Percentiles rank a stretch among this genome's conserved stretches.
Evolutionary conservation across 2,329 filamentous ascomycete genomes (phyloP).

Genomic region (Diaporthe velutina): DNA sequence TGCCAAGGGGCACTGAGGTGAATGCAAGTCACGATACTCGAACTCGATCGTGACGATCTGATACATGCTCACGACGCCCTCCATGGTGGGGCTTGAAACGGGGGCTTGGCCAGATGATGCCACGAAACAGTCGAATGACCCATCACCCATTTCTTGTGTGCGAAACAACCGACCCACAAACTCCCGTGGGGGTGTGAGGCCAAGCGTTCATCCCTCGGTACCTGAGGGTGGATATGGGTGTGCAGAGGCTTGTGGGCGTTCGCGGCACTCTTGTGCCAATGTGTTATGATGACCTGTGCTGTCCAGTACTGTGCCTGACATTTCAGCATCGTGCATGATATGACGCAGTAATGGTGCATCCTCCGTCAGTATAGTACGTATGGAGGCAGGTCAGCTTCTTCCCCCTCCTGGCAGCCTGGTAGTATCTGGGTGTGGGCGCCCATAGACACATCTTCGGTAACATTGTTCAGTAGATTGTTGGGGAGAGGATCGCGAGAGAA

Average conservation of each 20-base stretch:
- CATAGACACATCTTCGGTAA: not conserved
- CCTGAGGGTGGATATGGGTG: slow-evolving; percentile 5
- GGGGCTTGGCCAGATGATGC: slow-evolving; percentile 31
- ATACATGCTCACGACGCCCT: slow-evolving; percentile 4
- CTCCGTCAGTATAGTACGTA: slow-evolving; percentile 21
- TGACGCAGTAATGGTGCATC: slow-evolving; percentile 4
- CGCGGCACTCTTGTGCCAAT: not conserved
- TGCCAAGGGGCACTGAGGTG: not conserved
- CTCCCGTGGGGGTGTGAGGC: slow-evolving; percentile 14
- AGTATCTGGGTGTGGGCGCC: not conserved
- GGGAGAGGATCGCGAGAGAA: not conserved
- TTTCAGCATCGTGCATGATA: not conserved
- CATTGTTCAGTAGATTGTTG: not conserved
- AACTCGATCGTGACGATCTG: slow-evolving; percentile 22
- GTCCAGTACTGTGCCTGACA: not conserved
- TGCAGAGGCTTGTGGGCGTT: not conserved
- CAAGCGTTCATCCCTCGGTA: not conserved
- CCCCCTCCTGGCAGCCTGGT: not conserved
- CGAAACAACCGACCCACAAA: slow-evolving; percentile 25
- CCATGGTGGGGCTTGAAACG: slow-evolving; percentile 23
- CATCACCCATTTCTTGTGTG: not conserved
- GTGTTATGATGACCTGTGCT: not conserved
- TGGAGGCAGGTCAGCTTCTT: not conserved
- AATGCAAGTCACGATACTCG: slow-evolving; percentile 22
- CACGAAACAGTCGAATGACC: slow-evolving; percentile 3